A percentile compares a stretch with the other conserved stretches of the same genome.
These are phyloP conservation scores for Saururus chinensis DNA, from an alignment of 164 flowering plant species.

Conservation along the genomic window DNA sequence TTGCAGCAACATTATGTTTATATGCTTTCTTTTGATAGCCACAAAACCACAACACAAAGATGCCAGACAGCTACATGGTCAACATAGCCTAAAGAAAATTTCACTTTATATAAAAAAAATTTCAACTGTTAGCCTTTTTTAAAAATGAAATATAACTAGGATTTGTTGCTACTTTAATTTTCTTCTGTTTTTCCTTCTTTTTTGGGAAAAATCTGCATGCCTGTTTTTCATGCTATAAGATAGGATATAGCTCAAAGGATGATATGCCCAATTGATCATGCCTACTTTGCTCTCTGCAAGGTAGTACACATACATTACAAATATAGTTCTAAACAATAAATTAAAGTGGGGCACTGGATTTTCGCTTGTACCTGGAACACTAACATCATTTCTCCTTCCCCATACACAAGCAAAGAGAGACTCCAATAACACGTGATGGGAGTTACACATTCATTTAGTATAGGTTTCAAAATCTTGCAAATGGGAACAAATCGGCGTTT, in stretches of 20 bases:
- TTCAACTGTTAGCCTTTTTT: neutral
- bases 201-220: neutral
- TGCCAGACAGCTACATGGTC: too few relatives aligned
- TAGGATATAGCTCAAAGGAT: neutral
- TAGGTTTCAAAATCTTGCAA: conserved; percentile 65
- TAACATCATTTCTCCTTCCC: conserved; percentile 29
- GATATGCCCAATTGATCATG: neutral
- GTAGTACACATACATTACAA: neutral
- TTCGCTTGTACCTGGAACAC: conserved; percentile 54
- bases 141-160: neutral
- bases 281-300: neutral
- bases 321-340: neutral
- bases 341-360: neutral
- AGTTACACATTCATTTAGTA: conserved; percentile 71
- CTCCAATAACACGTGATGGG: conserved; percentile 95
- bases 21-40: too few relatives aligned
- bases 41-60: too few relatives aligned
- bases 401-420: conserved; percentile 44
- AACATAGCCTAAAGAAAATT: too few relatives aligned
- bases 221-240: too few relatives aligned
- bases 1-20: neutral
- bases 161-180: neutral
- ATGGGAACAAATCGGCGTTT: conserved; percentile 60
- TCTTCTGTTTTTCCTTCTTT: neutral
- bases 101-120: neutral